Base-by-base conservation (phyloP, 2,329 filamentous ascomycete species). In the Amphichorda felina region DNA sequence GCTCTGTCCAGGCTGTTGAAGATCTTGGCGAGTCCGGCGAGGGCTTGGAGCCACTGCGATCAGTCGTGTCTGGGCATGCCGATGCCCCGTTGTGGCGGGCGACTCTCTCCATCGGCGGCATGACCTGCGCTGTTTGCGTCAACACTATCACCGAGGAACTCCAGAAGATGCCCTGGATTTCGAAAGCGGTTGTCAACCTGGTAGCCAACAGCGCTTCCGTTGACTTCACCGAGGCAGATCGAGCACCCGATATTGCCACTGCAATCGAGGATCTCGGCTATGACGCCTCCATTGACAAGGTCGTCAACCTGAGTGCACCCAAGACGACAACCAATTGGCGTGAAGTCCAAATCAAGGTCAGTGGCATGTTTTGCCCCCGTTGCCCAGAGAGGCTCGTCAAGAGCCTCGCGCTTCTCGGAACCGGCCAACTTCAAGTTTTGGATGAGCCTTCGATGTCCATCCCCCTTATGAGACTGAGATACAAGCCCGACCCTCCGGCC, bases 321-420 rank as follows among this genome's bases (percentile, higher is more conserved):
- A 63, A 68, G 17, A 34, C 45, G 3, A 42, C 35, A 2, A 39
- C 56, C 32, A 15, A 64, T 7, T 17, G 17, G 34, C 63, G 82
- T 32, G 75, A 72, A 1, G 67, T 85, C 3, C 70, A 79, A 37
- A 74, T 88, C 38, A 57, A 57, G 27, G 63, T 89, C 33, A 69
- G 81, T 34, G 83, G 83, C 33, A 78, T 88, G 59, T 85, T 82
- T 54, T 88, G 83, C 55, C 64, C 70, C 11, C 75, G 82, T 47
- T 88, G 82, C 45, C 78, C 81, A 1, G 60, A 64, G 4, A 64
- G 72, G 19, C 68, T 84, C 21, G 51, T 61, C 14, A 62, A 61
- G 25, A 70, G 64, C 3, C 54, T 86, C 11, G 59, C 59, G 5
- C 61, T 66, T 2, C 73, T 79, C 43, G 60, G 62, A 8, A 59